Evolutionary conservation across 1,284 basidiomycete genomes (phyloP).

Genomic region (Fomitopsis schrenkii): DNA sequence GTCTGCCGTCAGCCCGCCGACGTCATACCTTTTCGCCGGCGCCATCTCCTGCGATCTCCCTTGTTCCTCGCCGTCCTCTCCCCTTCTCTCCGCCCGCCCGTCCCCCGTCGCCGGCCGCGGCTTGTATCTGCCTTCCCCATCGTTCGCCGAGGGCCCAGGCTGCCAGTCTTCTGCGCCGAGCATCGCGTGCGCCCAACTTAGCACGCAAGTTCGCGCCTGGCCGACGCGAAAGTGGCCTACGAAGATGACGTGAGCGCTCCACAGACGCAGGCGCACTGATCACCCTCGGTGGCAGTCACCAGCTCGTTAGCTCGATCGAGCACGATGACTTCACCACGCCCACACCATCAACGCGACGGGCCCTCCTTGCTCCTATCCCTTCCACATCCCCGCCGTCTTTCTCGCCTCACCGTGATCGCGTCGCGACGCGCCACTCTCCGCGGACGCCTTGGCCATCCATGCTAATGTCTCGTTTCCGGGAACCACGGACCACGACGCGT

Average conservation of each 20-base stretch:
- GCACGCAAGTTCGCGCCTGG: neutral
- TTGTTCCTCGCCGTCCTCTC: neutral
- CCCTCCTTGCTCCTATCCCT: neutral
- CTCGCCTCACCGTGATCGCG: neutral
- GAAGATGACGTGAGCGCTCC: neutral
- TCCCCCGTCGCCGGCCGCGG: neutral
- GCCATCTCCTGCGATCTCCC: neutral
- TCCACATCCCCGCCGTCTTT: neutral
- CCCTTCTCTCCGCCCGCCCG: constrained; percentile 5
- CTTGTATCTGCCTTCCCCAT: neutral
- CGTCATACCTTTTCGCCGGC: neutral
- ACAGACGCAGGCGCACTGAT: neutral
- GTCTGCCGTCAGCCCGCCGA: constrained; percentile 1
- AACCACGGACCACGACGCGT: no score
- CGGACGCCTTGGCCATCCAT: no score
- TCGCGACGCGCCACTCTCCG: no score
- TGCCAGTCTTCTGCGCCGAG: neutral
- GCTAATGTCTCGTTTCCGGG: no score
- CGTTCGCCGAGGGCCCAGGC: no score
- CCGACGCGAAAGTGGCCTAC: neutral
- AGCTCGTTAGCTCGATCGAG: neutral
- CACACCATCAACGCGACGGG: neutral
- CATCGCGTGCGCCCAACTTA: neutral
- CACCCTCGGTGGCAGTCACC: neutral
- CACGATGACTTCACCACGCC: neutral